phyloP scores from a whole-genome alignment of 768 basidiomycete species.

The Daedaleopsis nitida region DNA sequence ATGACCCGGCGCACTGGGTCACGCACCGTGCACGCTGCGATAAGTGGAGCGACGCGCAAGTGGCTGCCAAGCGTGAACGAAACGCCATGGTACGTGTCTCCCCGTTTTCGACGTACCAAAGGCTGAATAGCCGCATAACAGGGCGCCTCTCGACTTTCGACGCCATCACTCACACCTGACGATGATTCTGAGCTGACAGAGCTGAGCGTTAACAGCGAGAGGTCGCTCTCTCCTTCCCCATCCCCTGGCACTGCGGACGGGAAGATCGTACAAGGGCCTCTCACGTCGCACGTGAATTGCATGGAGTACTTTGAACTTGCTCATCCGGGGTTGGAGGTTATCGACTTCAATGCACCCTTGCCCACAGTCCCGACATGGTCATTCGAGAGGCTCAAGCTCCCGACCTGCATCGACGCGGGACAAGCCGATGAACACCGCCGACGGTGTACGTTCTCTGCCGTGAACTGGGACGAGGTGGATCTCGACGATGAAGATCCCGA shows the following conservation, averaged over 20 bases:
- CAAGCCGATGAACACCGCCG: background rate
- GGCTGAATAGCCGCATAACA: background rate
- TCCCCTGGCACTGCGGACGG: background rate
- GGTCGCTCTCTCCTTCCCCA: background rate
- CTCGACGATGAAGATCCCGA: background rate
- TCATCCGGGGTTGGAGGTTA: background rate
- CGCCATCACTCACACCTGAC: background rate
- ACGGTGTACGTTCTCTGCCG: background rate
- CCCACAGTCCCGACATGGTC: background rate
- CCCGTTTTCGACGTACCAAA: background rate
- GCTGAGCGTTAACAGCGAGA: background rate
- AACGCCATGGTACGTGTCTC: constrained; percentile 9
- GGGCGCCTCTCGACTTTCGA: background rate
- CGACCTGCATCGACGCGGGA: background rate
- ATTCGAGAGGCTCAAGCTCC: background rate
- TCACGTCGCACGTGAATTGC: background rate
- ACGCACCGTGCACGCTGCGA: constrained; percentile 64
- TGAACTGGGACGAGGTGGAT: background rate
- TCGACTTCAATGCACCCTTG: background rate
- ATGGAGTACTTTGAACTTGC: background rate
- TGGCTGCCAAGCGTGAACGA: constrained; percentile 13
- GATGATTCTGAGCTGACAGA: background rate
- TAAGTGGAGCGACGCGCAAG: constrained; percentile 39
- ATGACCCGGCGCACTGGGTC: constrained; percentile 68
- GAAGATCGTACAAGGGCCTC: background rate